Percentiles rank a stretch among this genome's conserved stretches.
phyloP scores from a whole-genome alignment of 2,329 filamentous ascomycete species.

The Fusarium sp. region DNA sequence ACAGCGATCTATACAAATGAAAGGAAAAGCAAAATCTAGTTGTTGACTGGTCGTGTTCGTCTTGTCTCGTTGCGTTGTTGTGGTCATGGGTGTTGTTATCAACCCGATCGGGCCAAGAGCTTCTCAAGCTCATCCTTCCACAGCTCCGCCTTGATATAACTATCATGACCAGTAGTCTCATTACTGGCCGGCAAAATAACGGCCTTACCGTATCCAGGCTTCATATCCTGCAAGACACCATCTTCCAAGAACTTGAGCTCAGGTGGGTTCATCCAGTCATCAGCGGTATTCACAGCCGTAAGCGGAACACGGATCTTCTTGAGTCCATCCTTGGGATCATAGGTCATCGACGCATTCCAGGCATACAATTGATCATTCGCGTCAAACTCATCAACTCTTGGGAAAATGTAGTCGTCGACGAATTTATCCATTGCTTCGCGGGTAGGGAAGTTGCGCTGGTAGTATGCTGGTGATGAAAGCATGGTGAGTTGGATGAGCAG shows the following conservation, averaged over 20 bases:
- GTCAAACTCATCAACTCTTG: background rate
- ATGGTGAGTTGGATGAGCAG: constrained; percentile 22
- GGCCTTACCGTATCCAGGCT: background rate
- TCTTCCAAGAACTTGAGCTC: constrained; percentile 21
- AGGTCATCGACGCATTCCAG: constrained; percentile 21
- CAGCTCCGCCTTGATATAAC: constrained; percentile 25
- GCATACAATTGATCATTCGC: constrained; percentile 29
- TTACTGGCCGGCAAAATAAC: constrained; percentile 12
- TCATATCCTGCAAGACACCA: constrained; percentile 8
- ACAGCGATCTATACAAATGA: fast-evolving
- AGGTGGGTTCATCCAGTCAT: constrained; percentile 22
- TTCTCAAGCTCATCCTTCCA: constrained; percentile 28
- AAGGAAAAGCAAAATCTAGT: background rate
- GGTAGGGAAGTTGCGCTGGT: constrained; percentile 10
- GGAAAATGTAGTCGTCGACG: constrained; percentile 2
- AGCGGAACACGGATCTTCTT: constrained; percentile 20
- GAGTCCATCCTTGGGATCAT: background rate
- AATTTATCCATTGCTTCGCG: constrained; percentile 8
- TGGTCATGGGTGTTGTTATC: background rate
- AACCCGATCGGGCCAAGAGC: background rate
- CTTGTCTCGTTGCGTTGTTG: background rate
- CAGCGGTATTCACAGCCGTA: constrained; percentile 26
- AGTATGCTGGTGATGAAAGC: constrained; percentile 21
- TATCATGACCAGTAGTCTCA: constrained; percentile 15
- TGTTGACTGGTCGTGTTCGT: background rate